phyloP scores from a whole-genome alignment of 1,284 basidiomycete species.

The Pterulicium gracile region DNA sequence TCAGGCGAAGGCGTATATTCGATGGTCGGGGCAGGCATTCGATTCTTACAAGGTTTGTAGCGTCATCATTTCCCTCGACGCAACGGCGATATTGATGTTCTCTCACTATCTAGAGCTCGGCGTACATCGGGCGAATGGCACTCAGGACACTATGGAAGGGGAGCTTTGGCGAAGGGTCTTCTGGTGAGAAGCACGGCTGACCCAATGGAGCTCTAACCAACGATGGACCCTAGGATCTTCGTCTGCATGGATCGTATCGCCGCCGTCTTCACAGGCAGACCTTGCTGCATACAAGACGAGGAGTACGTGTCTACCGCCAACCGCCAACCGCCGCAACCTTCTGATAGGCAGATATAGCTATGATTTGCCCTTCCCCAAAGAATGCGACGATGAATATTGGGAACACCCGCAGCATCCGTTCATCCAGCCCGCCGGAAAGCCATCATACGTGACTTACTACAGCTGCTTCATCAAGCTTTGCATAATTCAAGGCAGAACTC shows the following conservation, averaged over 20 bases:
- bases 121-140: conserved; percentile 21
- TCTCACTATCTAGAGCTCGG: conserved; percentile 25
- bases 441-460: conserved; percentile 25
- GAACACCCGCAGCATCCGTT: conserved; percentile 18
- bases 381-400: conserved; percentile 43
- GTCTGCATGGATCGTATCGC: conserved; percentile 32
- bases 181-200: conserved; percentile 28
- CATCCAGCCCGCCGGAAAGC: conserved; percentile 21
- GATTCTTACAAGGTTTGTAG: background rate
- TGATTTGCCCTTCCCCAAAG: conserved; percentile 38
- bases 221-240: conserved; percentile 22
- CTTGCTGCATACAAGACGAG: conserved; percentile 48
- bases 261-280: conserved; percentile 43
- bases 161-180: conserved; percentile 46
- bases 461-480: conserved; percentile 30
- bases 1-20: conserved; percentile 1
- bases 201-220: background rate
- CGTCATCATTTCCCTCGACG: background rate
- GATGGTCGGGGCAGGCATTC: background rate
- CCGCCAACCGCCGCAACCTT: background rate
- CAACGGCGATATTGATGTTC: background rate
- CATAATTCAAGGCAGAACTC: conserved; percentile 31
- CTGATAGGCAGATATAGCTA: conserved; percentile 20
- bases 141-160: conserved; percentile 18
- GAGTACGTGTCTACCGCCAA: conserved; percentile 28